A percentile compares a stretch with the other conserved stretches of the same genome.
Conservation (phyloP, 1,284 basidiomycete genomes). For the Austroboletus niveus region DNA sequence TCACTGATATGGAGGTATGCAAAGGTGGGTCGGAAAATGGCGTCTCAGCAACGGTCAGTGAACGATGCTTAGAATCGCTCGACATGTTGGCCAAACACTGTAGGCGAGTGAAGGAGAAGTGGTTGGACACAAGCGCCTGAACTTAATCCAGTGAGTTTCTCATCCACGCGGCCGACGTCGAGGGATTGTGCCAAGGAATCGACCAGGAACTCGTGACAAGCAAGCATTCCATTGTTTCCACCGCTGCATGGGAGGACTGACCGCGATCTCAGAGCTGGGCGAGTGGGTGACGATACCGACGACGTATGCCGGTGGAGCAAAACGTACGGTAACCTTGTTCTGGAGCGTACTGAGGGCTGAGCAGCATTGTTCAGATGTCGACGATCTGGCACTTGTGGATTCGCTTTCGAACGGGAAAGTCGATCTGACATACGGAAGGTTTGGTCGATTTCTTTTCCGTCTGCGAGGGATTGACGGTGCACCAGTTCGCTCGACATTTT, state of each 20-base stretch:
- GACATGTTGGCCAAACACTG: constrained; percentile 72
- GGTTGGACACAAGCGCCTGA: constrained; percentile 8
- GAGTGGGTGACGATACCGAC: constrained; percentile 91
- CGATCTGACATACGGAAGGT: constrained; percentile 96
- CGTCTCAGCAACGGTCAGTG: background rate
- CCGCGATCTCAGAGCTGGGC: constrained; percentile 65
- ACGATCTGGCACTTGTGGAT: constrained; percentile 85
- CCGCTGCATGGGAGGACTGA: constrained; percentile 9
- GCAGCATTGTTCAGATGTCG: constrained; percentile 55
- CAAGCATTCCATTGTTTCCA: constrained; percentile 37
- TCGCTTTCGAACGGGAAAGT: constrained; percentile 81
- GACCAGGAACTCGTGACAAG: constrained; percentile 88
- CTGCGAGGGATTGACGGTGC: background rate
- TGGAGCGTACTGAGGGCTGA: background rate
- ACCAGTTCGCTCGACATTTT: constrained; percentile 80
- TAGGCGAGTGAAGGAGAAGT: constrained; percentile 49
- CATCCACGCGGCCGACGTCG: constrained; percentile 97
- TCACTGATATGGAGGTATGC: constrained; percentile 92
- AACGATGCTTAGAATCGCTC: constrained; percentile 55
- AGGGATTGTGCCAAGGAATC: constrained; percentile 95
- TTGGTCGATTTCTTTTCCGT: constrained; percentile 17
- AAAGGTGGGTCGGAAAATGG: constrained; percentile 49
- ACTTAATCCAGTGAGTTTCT: constrained; percentile 76
- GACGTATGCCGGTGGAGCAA: constrained; percentile 97
- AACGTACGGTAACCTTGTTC: constrained; percentile 48